These are phyloP conservation scores for Mycena maculata DNA, from an alignment of 768 basidiomycete genomes.

Conservation along the genomic window DNA sequence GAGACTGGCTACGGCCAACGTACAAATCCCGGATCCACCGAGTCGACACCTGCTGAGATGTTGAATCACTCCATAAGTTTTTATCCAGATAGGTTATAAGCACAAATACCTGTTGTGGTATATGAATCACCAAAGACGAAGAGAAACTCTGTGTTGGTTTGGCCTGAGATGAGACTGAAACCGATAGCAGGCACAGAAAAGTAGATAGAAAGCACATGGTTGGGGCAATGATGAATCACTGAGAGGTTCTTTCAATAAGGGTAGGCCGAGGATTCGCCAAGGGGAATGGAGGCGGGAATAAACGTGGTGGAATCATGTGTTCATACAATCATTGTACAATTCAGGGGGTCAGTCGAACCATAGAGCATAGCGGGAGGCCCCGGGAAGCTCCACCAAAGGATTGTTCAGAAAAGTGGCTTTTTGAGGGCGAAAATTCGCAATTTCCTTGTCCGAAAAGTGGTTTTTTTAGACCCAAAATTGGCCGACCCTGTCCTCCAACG, in stretches of 20 bases:
- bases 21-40: constrained; percentile 63
- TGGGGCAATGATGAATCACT: background rate
- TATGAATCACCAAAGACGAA: constrained; percentile 77
- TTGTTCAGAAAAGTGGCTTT: too few species aligned
- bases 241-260: background rate
- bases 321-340: background rate
- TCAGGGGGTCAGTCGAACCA: constrained; percentile 4
- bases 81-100: background rate
- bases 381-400: too few species aligned
- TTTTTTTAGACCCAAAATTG: too few species aligned
- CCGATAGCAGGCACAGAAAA: background rate
- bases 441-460: too few species aligned
- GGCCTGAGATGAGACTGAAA: constrained; percentile 29
- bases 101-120: constrained; percentile 54
- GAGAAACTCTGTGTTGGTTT: constrained; percentile 62
- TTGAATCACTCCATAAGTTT: constrained; percentile 54
- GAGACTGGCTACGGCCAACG: too few species aligned
- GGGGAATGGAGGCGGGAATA: background rate
- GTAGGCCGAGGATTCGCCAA: constrained; percentile 20
- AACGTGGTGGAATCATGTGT: background rate
- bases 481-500: too few species aligned
- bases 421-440: too few species aligned
- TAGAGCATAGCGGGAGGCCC: too few species aligned
- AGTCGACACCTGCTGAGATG: constrained; percentile 65
- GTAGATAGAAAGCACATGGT: constrained; percentile 6